These are phyloP conservation scores for Cutaneotrichosporon cavernicola DNA, from an alignment of 1,284 basidiomycete genomes.

Conservation along the genomic window DNA sequence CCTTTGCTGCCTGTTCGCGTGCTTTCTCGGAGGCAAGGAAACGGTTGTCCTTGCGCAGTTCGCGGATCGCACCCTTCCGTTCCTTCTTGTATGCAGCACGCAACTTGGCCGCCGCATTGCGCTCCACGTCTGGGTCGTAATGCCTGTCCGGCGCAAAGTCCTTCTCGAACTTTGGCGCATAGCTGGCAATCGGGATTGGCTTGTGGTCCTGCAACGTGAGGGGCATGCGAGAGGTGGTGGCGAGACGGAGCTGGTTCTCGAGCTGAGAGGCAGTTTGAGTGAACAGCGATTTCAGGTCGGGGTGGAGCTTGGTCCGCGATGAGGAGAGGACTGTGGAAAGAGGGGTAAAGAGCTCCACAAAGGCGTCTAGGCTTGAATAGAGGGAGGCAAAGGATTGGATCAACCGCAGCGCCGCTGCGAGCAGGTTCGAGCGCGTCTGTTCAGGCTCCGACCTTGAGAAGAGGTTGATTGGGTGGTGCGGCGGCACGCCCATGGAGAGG, in stretches of 20 bases:
- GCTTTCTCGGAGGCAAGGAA: constrained; percentile 89
- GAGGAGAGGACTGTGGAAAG: constrained; percentile 63
- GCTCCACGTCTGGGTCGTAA: constrained; percentile 90
- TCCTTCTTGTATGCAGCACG: constrained; percentile 91
- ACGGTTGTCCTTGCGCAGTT: constrained; percentile 89
- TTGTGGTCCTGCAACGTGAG: constrained; percentile 90
- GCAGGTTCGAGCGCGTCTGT: constrained; percentile 54
- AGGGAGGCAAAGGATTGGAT: constrained; percentile 67
- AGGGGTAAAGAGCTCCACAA: constrained; percentile 78
- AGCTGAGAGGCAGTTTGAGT: constrained; percentile 56
- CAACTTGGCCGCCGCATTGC: constrained; percentile 82
- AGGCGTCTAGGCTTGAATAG: constrained; percentile 74
- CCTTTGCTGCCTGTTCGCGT: constrained; percentile 79
- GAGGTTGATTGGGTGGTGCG: constrained; percentile 36
- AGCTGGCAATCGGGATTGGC: constrained; percentile 90
- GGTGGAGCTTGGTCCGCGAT: constrained; percentile 57
- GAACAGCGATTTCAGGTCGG: constrained; percentile 60
- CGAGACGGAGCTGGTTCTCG: constrained; percentile 68
- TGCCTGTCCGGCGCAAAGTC: constrained; percentile 67
- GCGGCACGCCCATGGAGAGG: constrained; percentile 23
- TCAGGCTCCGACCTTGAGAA: constrained; percentile 35
- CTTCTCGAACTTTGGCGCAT: constrained; percentile 90
- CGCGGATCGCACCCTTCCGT: constrained; percentile 92
- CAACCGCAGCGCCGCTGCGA: constrained; percentile 65
- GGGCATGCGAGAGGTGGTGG: constrained; percentile 69